Conservation (phyloP, 805 yeast species). For the Priceomyces fermenticarens region DNA sequence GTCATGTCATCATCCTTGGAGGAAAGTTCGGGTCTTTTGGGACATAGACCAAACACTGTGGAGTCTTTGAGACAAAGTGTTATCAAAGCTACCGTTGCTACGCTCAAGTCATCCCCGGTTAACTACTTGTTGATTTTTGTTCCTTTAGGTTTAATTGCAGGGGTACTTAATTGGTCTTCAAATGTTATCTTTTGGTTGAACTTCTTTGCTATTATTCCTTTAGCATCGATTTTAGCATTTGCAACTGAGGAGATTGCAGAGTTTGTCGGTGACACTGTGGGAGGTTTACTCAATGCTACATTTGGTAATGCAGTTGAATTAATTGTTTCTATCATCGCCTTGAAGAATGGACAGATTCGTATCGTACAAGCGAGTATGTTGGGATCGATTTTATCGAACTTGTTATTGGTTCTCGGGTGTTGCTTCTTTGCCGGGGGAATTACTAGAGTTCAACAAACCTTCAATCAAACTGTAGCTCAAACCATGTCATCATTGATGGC, state of each 20-base stretch:
- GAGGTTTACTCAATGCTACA: constrained; percentile 93
- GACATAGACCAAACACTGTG: constrained; percentile 1
- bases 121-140: constrained; percentile 77
- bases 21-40: constrained; percentile 10
- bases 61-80: constrained; percentile 6
- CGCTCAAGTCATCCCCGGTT: constrained; percentile 60
- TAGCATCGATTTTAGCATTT: constrained; percentile 85
- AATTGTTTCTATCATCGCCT: constrained; percentile 89
- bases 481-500: constrained; percentile 95
- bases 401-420: constrained; percentile 89
- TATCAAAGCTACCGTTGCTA: constrained; percentile 16
- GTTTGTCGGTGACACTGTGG: constrained; percentile 86
- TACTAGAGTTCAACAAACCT: constrained; percentile 78
- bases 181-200: constrained; percentile 63
- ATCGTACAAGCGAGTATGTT: constrained; percentile 98
- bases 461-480: constrained; percentile 96
- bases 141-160: constrained; percentile 85
- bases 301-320: constrained; percentile 98
- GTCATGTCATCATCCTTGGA: constrained; percentile 9
- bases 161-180: constrained; percentile 53
- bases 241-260: constrained; percentile 92
- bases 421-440: constrained; percentile 93
- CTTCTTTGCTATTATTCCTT: constrained; percentile 86
- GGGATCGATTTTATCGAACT: constrained; percentile 87
- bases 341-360: constrained; percentile 79